phyloP scores from a whole-genome alignment of 1,284 basidiomycete species.

The Rugosomyces carneus region DNA sequence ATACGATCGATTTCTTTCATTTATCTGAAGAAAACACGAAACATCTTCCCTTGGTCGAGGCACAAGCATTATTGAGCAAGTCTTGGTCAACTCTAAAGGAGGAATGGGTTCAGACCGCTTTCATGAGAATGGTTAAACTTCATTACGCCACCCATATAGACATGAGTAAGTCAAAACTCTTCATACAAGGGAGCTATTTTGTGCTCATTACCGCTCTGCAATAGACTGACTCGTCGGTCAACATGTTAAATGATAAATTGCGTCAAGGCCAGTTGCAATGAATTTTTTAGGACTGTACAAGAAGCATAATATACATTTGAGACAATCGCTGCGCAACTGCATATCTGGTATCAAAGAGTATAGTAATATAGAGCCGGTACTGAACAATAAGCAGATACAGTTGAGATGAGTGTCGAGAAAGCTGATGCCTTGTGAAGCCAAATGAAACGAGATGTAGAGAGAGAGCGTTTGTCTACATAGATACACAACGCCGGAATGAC shows the following conservation, averaged over 20 bases:
- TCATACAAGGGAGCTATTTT: too few species aligned
- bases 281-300: neutral
- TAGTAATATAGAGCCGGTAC: neutral
- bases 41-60: constrained; percentile 7
- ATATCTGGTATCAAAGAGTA: neutral
- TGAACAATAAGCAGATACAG: constrained; percentile 2
- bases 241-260: too few species aligned
- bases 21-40: constrained; percentile 15
- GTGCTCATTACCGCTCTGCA: too few species aligned
- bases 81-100: constrained; percentile 28
- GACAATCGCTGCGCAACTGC: neutral
- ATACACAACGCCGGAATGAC: neutral
- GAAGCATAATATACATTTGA: neutral
- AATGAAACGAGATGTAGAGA: neutral
- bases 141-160: constrained; percentile 33
- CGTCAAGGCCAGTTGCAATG: too few species aligned
- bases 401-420: neutral
- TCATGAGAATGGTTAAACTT: constrained; percentile 24
- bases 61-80: constrained; percentile 18
- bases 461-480: neutral
- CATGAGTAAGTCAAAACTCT: too few species aligned
- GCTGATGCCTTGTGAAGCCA: neutral
- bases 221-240: too few species aligned
- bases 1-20: constrained; percentile 25
- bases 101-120: constrained; percentile 19